Conservation (phyloP, 345 rosid species). For the Raphanus raphanistrum region DNA sequence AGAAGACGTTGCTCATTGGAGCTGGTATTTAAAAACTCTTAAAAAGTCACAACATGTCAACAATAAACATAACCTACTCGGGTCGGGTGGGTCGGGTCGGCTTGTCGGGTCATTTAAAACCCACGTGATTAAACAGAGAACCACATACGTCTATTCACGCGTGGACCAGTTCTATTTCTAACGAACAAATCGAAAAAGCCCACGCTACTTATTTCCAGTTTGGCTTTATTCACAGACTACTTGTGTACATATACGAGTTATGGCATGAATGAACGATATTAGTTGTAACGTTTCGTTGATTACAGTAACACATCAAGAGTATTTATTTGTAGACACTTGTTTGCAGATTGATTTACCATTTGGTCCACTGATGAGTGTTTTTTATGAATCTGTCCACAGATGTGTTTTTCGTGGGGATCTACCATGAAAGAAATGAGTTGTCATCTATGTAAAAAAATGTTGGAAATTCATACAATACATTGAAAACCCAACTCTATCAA, state of each 20-base stretch:
- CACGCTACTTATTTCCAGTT: background rate
- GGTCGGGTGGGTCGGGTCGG: slow-evolving; percentile 23
- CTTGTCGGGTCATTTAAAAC: background rate
- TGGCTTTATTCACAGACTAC: background rate
- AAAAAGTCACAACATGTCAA: background rate
- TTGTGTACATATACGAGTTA: background rate
- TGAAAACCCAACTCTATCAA: background rate
- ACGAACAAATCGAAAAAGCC: background rate
- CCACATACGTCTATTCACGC: background rate
- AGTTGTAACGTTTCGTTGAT: background rate
- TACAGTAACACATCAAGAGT: background rate
- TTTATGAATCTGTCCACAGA: background rate
- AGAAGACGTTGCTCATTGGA: slow-evolving; percentile 3
- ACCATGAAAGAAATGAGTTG: background rate
- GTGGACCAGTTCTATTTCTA: background rate
- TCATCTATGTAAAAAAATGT: background rate
- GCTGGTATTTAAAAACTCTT: slow-evolving; percentile 1
- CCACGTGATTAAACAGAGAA: background rate
- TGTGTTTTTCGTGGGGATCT: background rate
- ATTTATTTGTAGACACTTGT: background rate
- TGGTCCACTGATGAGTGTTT: background rate
- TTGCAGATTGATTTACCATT: background rate
- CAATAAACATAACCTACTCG: background rate
- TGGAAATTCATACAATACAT: background rate
- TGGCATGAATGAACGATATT: background rate